Percentiles rank a stretch among this genome's conserved stretches.
These are phyloP conservation scores for Apiospora saccharicola DNA, from an alignment of 2,329 filamentous ascomycete genomes.

Conservation along the genomic window DNA sequence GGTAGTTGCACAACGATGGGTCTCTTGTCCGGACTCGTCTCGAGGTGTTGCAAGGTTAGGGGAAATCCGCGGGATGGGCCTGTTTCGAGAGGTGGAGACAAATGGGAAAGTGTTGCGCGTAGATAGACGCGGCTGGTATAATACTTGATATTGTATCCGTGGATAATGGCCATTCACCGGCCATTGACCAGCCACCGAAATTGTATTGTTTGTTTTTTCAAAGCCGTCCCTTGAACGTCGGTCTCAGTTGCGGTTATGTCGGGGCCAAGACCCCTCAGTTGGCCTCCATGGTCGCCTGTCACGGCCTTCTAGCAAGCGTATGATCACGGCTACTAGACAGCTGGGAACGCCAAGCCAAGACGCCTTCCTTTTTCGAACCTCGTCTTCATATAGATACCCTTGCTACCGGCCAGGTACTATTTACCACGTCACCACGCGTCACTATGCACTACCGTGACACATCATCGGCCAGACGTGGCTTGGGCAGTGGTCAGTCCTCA, in stretches of 20 bases:
- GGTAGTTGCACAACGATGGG: background rate
- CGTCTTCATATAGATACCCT: background rate
- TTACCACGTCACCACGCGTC: background rate
- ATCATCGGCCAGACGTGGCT: background rate
- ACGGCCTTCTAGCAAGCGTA: background rate
- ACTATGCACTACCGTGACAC: slow-evolving; percentile 10
- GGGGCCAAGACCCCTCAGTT: background rate
- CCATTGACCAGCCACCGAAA: slow-evolving; percentile 1
- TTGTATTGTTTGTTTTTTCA: slow-evolving; percentile 7
- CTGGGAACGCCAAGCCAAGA: slow-evolving; percentile 1
- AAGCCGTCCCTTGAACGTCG: background rate
- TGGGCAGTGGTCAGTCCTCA: background rate
- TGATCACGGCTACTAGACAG: slow-evolving; percentile 5
- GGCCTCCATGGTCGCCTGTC: background rate
- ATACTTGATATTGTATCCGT: background rate
- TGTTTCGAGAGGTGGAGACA: background rate
- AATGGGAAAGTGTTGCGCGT: background rate
- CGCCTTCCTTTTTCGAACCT: slow-evolving; percentile 5
- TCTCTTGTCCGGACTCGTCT: background rate
- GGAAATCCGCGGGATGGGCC: background rate
- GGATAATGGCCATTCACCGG: background rate
- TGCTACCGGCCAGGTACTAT: background rate
- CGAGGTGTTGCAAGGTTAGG: background rate
- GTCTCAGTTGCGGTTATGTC: background rate
- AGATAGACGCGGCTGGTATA: background rate